Evolutionary conservation across 345 rosid genomes (phyloP).

Genomic region (Anastatica hierochuntica): DNA sequence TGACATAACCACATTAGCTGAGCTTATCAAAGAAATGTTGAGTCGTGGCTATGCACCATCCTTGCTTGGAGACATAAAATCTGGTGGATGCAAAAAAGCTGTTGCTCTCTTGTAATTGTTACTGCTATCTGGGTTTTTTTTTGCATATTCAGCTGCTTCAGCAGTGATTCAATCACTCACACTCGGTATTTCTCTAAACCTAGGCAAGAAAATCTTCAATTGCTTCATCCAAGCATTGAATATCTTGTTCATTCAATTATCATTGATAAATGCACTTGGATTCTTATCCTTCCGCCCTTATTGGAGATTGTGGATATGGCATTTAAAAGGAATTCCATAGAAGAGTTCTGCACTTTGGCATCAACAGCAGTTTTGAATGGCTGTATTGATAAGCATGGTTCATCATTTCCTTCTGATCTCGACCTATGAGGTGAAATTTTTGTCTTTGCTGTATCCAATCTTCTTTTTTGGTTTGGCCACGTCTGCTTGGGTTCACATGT

Average conservation of each 20-base stretch:
- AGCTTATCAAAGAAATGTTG: conserved; percentile 15
- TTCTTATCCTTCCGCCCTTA: conserved; percentile 42
- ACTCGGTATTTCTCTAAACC: neutral
- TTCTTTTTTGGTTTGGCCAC: no score
- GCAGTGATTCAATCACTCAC: neutral
- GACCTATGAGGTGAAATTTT: conserved; percentile 34
- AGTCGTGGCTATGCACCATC: neutral
- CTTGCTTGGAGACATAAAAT: neutral
- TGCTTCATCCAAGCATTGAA: neutral
- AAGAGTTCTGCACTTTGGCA: conserved; percentile 34
- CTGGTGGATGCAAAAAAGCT: neutral
- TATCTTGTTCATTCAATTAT: neutral
- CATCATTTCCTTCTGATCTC: conserved; percentile 35
- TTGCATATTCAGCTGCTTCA: neutral
- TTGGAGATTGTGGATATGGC: conserved; percentile 41
- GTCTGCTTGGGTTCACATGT: neutral
- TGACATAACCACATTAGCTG: neutral
- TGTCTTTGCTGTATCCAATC: neutral
- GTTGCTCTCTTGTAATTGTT: conserved; percentile 1
- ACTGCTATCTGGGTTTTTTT: neutral
- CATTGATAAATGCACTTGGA: conserved; percentile 45
- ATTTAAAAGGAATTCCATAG: conserved; percentile 21
- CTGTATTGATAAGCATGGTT: conserved; percentile 28
- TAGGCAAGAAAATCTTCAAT: neutral
- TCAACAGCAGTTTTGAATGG: conserved; percentile 17